Evolutionary conservation across 495 filamentous ascomycete genomes (phyloP).

Genomic region (Aspergillus coremiiformis): DNA sequence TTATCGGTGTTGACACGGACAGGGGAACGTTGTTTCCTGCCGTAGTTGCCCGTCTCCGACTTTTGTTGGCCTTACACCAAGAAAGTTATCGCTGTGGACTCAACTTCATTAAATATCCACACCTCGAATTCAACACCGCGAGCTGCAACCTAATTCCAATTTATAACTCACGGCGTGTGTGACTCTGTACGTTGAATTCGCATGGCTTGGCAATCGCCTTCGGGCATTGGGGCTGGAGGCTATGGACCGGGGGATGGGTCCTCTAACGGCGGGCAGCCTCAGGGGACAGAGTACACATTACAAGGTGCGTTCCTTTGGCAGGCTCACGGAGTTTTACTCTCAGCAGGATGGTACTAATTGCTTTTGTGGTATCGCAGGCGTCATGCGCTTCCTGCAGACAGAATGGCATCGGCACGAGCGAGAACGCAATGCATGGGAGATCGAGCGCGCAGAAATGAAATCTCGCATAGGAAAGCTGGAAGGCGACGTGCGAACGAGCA

Average conservation of each 20-base stretch:
- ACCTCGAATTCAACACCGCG: background rate
- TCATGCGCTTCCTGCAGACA: constrained; percentile 98
- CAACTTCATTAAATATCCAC: constrained; percentile 4
- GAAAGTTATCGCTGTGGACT: constrained; percentile 2
- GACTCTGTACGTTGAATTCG: constrained; percentile 5
- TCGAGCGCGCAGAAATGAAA: constrained; percentile 98
- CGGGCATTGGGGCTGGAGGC: constrained; percentile 57
- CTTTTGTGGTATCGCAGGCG: constrained; percentile 48
- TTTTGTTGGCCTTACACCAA: constrained; percentile 14
- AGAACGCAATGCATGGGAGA: constrained; percentile 97
- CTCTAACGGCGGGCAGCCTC: constrained; percentile 53
- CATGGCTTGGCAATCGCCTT: constrained; percentile 59
- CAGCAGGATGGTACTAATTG: constrained; percentile 2
- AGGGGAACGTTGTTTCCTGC: constrained; percentile 19
- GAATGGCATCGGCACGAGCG: constrained; percentile 99
- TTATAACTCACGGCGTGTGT: background rate
- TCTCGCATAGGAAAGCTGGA: constrained; percentile 93
- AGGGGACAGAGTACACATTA: constrained; percentile 95
- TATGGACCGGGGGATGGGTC: constrained; percentile 47
- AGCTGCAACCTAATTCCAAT: background rate
- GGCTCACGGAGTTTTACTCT: background rate
- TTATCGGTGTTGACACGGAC: constrained; percentile 18
- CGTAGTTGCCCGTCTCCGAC: constrained; percentile 14
- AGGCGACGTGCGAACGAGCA: constrained; percentile 75
- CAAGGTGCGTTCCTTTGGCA: constrained; percentile 57